Evolutionary conservation across 352 stramenopile species (phyloP), one percentile per base, ranked within the genome.

Genomic region (Phytophthora pinifolia): DNA sequence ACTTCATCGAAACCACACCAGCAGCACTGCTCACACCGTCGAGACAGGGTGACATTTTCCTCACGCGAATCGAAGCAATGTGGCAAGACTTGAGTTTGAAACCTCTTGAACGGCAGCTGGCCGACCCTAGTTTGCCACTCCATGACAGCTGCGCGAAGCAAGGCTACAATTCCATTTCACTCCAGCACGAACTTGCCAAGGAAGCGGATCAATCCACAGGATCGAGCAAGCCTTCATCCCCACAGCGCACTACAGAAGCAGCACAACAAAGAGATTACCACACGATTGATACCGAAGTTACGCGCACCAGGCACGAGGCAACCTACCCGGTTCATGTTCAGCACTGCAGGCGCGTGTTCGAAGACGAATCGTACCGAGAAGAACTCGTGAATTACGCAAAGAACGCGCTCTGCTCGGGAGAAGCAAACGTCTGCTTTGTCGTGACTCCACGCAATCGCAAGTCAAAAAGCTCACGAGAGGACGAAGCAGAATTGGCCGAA

Each of bases 41-140:
- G 30, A 17, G 27, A 15, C 7, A 25, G 2, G 29, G 55, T 2
- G 47, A 57, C 9, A 52, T 54, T 33, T 72, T 60, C 20, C 46
- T 55, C 1, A 44, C 58, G 34, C 72, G 73, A 32, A 66, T 89
- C 9, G 79, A 89, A 36, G 69, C 68, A 35, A 89, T 89, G 74
- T 89, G 79, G 79, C 60, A 83, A 20, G 73, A 64, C 29, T 39
- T 86, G 29, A 45, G 44, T 5, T 49, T 82, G 6, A 80, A 73
- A 29, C 65, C 76, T 2, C 50, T 72, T 22, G 35, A 42, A 15
- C 22, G 20, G 32, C 46, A 60, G n/a, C 31, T 53, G 10, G 46
- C 20, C 14, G 45, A 57, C 35, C 35, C 34, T 27, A 17, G 20
- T 6, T 9, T 48, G 9, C 36, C 44, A 15, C 18, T 7, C 27